These are phyloP conservation scores for Mycena citricolor DNA, from an alignment of 1,284 basidiomycete species.

Conservation along the genomic window DNA sequence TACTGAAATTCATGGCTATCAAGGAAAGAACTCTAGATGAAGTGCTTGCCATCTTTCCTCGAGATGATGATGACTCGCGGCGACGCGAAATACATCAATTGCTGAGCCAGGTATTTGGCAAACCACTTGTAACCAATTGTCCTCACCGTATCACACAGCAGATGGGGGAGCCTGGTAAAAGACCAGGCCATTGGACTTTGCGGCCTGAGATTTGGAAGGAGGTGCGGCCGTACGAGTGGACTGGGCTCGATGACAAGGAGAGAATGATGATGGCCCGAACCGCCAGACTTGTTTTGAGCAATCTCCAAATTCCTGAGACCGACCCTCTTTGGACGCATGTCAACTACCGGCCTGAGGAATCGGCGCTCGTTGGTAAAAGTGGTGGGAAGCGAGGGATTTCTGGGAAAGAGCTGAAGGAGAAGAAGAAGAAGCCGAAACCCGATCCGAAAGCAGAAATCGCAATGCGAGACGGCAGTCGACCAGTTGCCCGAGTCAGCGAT, in stretches of 20 bases:
- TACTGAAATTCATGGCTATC: slow-evolving; percentile 53
- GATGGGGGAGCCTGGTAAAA: slow-evolving; percentile 49
- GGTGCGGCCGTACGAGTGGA: slow-evolving; percentile 66
- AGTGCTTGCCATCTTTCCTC: slow-evolving; percentile 42
- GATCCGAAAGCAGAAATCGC: slow-evolving; percentile 44
- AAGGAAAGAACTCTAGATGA: slow-evolving; percentile 46
- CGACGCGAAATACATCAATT: slow-evolving; percentile 44
- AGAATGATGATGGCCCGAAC: slow-evolving; percentile 46
- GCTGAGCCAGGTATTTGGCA: slow-evolving; percentile 44
- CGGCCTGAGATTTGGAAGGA: slow-evolving; percentile 59
- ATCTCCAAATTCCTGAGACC: slow-evolving; percentile 51
- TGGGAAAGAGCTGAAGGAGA: slow-evolving; percentile 45
- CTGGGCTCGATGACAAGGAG: slow-evolving; percentile 45
- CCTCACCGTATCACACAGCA: slow-evolving; percentile 26
- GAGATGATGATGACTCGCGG: slow-evolving; percentile 32
- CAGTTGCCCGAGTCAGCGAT: slow-evolving; percentile 29
- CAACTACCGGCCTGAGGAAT: slow-evolving; percentile 6
- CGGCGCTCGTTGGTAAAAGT: too few relatives aligned
- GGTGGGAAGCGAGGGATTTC: slow-evolving; percentile 41
- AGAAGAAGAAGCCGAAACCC: slow-evolving; percentile 42
- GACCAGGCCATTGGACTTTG: slow-evolving; percentile 49
- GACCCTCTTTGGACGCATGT: slow-evolving; percentile 54
- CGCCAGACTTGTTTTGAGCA: slow-evolving; percentile 46
- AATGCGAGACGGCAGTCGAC: slow-evolving; percentile 56
- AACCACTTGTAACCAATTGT: background rate